These are phyloP conservation scores for Carex kokanica DNA, from an alignment of 176 grass and related monocot species.

Conservation along the genomic window DNA sequence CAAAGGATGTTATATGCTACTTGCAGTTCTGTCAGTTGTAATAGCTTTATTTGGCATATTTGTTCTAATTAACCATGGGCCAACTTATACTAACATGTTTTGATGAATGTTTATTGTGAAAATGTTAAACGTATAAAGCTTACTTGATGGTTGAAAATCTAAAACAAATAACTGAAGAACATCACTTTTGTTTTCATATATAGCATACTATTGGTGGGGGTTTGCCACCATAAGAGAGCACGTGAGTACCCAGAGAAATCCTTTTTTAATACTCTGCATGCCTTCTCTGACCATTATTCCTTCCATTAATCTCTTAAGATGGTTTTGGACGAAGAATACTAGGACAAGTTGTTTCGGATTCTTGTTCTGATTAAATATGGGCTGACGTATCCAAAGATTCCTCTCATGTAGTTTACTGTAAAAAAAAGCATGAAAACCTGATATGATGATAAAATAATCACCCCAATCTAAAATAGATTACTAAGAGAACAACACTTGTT, in stretches of 20 bases:
- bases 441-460: neutral
- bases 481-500: neutral
- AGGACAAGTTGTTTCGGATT: slow-evolving; percentile 48
- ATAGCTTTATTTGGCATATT: neutral
- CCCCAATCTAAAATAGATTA: neutral
- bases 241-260: neutral
- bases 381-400: neutral
- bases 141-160: neutral
- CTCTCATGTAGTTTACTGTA: neutral
- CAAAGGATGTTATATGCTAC: neutral
- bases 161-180: neutral
- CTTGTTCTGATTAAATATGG: slow-evolving; percentile 11
- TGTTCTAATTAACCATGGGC: neutral
- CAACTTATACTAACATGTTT: neutral
- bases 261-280: neutral
- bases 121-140: neutral
- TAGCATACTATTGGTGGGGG: neutral
- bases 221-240: neutral
- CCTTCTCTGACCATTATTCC: neutral
- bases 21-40: neutral
- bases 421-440: neutral
- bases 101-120: neutral
- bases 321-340: slow-evolving; percentile 85
- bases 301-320: slow-evolving; percentile 67
- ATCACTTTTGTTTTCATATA: neutral